Percentiles rank a stretch among this genome's conserved stretches.
phyloP scores from a whole-genome alignment of 352 stramenopile genomes.

The Phytophthora chlamydospora region DNA sequence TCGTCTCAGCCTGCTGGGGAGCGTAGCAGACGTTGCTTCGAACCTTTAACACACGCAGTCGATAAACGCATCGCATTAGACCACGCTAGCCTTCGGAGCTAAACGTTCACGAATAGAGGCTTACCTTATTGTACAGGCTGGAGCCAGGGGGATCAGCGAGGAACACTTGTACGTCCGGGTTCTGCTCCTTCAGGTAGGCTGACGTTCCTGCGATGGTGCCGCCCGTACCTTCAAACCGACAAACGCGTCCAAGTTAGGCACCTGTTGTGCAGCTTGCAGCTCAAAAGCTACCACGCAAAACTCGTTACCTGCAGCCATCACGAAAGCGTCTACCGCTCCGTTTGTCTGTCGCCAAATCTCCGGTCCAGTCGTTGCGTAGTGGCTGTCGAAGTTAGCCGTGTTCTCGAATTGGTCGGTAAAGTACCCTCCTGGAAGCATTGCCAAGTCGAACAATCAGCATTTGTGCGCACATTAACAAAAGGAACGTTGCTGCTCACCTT shows the following conservation, averaged over 20 bases:
- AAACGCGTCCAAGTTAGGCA: conserved; percentile 1
- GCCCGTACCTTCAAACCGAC: conserved; percentile 83
- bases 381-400: conserved; percentile 93
- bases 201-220: conserved; percentile 97
- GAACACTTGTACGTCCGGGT: conserved; percentile 88
- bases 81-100: neutral
- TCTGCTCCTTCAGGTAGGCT: conserved; percentile 92
- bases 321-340: conserved; percentile 95
- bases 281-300: conserved; percentile 1
- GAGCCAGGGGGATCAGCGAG: conserved; percentile 97
- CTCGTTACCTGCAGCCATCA: conserved; percentile 94
- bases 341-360: conserved; percentile 96
- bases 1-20: conserved; percentile 92
- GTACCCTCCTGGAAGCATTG: conserved; percentile 68
- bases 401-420: conserved; percentile 99
- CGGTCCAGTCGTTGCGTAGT: conserved; percentile 94
- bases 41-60: conserved; percentile 39
- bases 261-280: neutral
- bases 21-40: conserved; percentile 96
- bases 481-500: conserved; percentile 43
- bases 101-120: neutral
- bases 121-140: conserved; percentile 95
- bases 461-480: neutral
- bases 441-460: neutral
- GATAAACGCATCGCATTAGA: conserved; percentile 4